These are phyloP conservation scores for Dendryphion nanum DNA, from an alignment of 2,329 filamentous ascomycete genomes.

Conservation along the genomic window DNA sequence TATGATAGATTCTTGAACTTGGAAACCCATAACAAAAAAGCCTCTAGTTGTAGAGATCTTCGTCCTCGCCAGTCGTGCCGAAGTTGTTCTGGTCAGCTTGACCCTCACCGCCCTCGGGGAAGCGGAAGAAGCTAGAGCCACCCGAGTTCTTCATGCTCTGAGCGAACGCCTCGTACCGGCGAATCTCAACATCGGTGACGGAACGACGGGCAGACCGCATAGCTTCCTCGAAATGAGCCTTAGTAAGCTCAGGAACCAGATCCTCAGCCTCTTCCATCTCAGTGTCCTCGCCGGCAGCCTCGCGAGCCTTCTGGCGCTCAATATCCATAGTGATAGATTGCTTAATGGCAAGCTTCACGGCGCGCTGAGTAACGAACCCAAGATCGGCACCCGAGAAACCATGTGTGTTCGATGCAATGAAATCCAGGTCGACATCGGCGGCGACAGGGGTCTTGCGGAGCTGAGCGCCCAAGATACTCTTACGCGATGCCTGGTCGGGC, in stretches of 20 bases:
- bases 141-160: slow-evolving; percentile 99
- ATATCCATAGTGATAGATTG: slow-evolving; percentile 88
- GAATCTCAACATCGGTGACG: slow-evolving; percentile 94
- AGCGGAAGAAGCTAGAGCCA: slow-evolving; percentile 96
- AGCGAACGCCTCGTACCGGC: slow-evolving; percentile 95
- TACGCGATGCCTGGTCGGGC: slow-evolving; percentile 86
- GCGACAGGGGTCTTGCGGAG: slow-evolving; percentile 97
- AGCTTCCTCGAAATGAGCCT: slow-evolving; percentile 96
- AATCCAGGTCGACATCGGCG: slow-evolving; percentile 80
- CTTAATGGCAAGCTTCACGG: slow-evolving; percentile 99
- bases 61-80: slow-evolving; percentile 87
- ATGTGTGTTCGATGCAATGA: slow-evolving; percentile 95
- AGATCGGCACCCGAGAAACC: slow-evolving; percentile 99
- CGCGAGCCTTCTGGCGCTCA: slow-evolving; percentile 83
- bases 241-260: slow-evolving; percentile 92
- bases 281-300: slow-evolving; percentile 68
- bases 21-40: no score
- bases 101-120: slow-evolving; percentile 60
- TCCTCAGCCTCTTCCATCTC: slow-evolving; percentile 80
- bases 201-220: slow-evolving; percentile 94
- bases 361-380: slow-evolving; percentile 97
- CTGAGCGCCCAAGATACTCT: slow-evolving; percentile 88
- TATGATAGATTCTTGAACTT: no score
- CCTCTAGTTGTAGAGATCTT: slow-evolving; percentile 91
- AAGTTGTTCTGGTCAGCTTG: slow-evolving; percentile 55